Evolutionary conservation across 2,329 filamentous ascomycete genomes (phyloP).

Genomic region (Tolypocladium guangdongense): DNA sequence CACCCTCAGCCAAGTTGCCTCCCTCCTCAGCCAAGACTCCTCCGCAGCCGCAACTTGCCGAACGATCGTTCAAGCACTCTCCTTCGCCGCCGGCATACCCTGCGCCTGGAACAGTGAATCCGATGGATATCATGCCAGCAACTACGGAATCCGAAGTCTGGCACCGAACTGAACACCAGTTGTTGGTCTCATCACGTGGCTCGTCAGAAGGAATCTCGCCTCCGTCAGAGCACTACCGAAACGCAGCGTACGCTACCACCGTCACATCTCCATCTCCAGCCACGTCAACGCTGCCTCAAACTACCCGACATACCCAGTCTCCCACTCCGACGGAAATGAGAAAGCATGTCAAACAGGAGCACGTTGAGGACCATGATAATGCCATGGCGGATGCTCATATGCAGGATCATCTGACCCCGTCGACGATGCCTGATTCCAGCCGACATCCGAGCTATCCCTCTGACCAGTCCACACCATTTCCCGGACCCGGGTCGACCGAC

Average conservation of each 20-base stretch:
- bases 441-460: slow-evolving; percentile 24
- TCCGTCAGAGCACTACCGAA: background rate
- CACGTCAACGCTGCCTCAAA: slow-evolving; percentile 3
- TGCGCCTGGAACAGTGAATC: slow-evolving; percentile 38
- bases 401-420: slow-evolving; percentile 13
- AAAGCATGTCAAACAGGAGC: slow-evolving; percentile 3
- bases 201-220: slow-evolving; percentile 9
- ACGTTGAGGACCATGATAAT: slow-evolving; percentile 10
- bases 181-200: slow-evolving; percentile 16
- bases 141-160: slow-evolving; percentile 25
- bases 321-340: slow-evolving; percentile 12
- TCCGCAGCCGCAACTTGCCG: background rate
- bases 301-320: slow-evolving; percentile 16
- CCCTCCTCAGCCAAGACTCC: background rate
- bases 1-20: too few species aligned
- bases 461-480: slow-evolving; percentile 31
- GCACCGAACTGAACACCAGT: slow-evolving; percentile 25
- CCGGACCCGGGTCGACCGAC: slow-evolving; percentile 26
- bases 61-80: slow-evolving; percentile 9
- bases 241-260: slow-evolving; percentile 1
- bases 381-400: slow-evolving; percentile 14
- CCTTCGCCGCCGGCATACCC: slow-evolving; percentile 21
- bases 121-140: slow-evolving; percentile 41
- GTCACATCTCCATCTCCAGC: slow-evolving; percentile 14
- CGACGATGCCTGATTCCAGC: slow-evolving; percentile 9